A percentile compares a stretch with the other conserved stretches of the same genome.
These are phyloP conservation scores for Phaffia tasmanica DNA, from an alignment of 768 basidiomycete genomes.

Conservation along the genomic window DNA sequence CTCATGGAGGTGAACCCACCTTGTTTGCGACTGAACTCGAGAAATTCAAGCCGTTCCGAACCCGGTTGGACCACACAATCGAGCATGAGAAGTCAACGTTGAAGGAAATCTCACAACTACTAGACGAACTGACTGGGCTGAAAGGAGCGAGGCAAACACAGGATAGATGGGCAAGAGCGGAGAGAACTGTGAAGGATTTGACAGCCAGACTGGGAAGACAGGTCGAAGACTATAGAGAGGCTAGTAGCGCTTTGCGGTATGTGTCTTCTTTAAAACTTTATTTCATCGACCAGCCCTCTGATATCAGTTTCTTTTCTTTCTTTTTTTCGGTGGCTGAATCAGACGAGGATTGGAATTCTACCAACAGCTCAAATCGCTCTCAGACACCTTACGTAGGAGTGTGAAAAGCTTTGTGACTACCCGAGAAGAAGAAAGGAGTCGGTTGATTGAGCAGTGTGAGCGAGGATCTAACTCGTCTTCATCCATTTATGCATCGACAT, in stretches of 20 bases:
- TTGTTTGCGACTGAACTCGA: slow-evolving; percentile 88
- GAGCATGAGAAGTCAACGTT: slow-evolving; percentile 62
- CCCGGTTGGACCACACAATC: slow-evolving; percentile 63
- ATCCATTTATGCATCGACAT: slow-evolving; percentile 37
- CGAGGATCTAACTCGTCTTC: slow-evolving; percentile 53
- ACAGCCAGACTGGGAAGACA: slow-evolving; percentile 61
- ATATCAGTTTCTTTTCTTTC: not conserved
- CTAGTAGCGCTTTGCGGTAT: slow-evolving; percentile 68
- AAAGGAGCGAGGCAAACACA: slow-evolving; percentile 67
- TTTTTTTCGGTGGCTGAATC: slow-evolving; percentile 13
- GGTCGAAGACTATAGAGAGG: slow-evolving; percentile 73
- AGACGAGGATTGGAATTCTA: slow-evolving; percentile 89
- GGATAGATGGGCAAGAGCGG: slow-evolving; percentile 68
- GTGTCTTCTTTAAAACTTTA: slow-evolving; percentile 36
- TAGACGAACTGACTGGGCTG: slow-evolving; percentile 60
- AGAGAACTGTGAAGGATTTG: slow-evolving; percentile 64
- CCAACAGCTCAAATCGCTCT: slow-evolving; percentile 58
- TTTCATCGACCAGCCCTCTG: not conserved
- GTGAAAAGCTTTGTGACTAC: slow-evolving; percentile 53
- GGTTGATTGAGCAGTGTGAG: slow-evolving; percentile 57
- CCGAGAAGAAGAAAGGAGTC: slow-evolving; percentile 59
- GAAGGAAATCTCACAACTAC: slow-evolving; percentile 61
- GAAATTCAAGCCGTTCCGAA: slow-evolving; percentile 87
- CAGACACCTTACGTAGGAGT: slow-evolving; percentile 49
- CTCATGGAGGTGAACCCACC: slow-evolving; percentile 61